Conservation (phyloP, 495 filamentous ascomycete species). For the Neurospora africana region DNA sequence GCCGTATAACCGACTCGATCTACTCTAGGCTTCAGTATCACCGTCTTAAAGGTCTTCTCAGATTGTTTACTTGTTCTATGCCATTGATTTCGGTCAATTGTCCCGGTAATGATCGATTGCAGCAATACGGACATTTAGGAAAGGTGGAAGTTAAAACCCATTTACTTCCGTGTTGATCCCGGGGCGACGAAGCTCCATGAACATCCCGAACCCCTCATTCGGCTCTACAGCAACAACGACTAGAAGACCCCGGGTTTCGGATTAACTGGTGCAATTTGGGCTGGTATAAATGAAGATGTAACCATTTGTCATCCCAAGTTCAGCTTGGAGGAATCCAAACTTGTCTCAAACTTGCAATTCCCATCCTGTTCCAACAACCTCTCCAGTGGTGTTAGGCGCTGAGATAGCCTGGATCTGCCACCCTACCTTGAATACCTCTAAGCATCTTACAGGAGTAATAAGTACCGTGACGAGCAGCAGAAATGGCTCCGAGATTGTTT, state of each 20-base stretch:
- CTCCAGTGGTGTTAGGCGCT: neutral
- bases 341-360: neutral
- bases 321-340: neutral
- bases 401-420: neutral
- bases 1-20: neutral
- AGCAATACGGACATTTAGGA: neutral
- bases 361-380: neutral
- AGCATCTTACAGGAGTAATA: neutral
- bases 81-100: neutral
- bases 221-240: neutral
- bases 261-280: neutral
- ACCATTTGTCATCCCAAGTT: neutral
- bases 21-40: neutral
- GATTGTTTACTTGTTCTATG: neutral
- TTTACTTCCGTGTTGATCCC: neutral
- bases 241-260: neutral
- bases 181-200: neutral
- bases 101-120: too few relatives aligned
- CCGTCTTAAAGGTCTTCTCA: neutral
- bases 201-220: neutral
- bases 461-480: neutral
- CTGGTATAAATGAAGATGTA: neutral
- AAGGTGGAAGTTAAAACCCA: neutral
- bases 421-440: neutral
- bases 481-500: slow-evolving; percentile 55